Evolutionary conservation across 495 filamentous ascomycete genomes (phyloP).

Genomic region (Penicillium turbatum): DNA sequence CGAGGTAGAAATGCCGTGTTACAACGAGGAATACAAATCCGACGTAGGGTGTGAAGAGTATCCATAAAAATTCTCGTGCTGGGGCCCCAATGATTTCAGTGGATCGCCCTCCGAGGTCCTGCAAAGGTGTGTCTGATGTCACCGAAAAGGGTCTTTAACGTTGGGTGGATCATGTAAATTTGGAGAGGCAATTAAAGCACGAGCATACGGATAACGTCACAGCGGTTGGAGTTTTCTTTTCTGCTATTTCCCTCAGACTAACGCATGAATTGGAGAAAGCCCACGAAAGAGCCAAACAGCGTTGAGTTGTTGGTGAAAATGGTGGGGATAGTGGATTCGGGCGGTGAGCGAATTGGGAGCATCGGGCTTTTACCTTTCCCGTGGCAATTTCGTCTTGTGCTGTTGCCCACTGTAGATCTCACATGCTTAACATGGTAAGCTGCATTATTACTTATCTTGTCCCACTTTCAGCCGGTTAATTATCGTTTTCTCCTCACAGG

Average conservation of each 20-base stretch:
- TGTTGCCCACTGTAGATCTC: conserved; percentile 6
- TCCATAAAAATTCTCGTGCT: conserved; percentile 13
- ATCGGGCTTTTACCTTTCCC: conserved; percentile 8
- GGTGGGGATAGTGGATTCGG: conserved; percentile 8
- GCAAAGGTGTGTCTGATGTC: conserved; percentile 3
- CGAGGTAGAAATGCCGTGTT: conserved; percentile 19
- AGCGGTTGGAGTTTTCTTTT: background rate
- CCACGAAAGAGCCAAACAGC: conserved; percentile 2
- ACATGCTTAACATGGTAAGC: conserved; percentile 16
- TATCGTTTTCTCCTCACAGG: conserved; percentile 19
- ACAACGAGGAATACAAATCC: conserved; percentile 24
- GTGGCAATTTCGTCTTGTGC: conserved; percentile 4
- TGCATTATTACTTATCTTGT: conserved; percentile 9
- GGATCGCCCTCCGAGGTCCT: background rate
- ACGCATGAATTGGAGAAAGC: background rate
- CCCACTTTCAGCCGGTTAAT: conserved; percentile 13
- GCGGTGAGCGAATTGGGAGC: conserved; percentile 4
- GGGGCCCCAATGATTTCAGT: conserved; percentile 14
- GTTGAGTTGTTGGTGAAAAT: conserved; percentile 4
- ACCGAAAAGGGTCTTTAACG: background rate
- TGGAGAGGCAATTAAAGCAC: background rate
- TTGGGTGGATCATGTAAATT: background rate
- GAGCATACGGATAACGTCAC: conserved; percentile 5
- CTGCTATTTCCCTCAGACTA: background rate
- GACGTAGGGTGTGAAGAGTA: conserved; percentile 15